Percentiles rank a stretch among this genome's conserved stretches.
These are phyloP conservation scores for Mortierella hygrophila DNA, from an alignment of 192 early-diverging fungal species.

Conservation along the genomic window DNA sequence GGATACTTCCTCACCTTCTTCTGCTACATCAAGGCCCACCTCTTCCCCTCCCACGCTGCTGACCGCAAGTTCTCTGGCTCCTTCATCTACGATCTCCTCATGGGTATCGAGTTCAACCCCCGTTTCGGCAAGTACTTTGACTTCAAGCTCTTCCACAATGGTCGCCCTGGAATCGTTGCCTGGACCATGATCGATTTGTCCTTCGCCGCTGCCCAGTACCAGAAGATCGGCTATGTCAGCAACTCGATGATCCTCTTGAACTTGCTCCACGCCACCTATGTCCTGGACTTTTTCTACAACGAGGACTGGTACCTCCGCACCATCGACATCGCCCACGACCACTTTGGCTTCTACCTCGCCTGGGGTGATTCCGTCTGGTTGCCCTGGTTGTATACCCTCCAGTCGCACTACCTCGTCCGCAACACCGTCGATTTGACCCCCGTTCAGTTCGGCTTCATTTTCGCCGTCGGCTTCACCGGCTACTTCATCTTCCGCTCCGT, in stretches of 20 bases:
- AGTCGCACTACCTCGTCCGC: slow-evolving; percentile 82
- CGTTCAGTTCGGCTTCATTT: slow-evolving; percentile 63
- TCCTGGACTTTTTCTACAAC: slow-evolving; percentile 85
- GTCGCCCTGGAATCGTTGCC: slow-evolving; percentile 86
- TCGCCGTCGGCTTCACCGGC: slow-evolving; percentile 70
- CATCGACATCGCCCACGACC: slow-evolving; percentile 88
- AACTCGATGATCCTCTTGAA: slow-evolving; percentile 87
- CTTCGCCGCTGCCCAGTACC: slow-evolving; percentile 83
- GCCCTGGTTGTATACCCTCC: slow-evolving; percentile 86
- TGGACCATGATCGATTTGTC: slow-evolving; percentile 87
- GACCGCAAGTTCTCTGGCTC: slow-evolving; percentile 85
- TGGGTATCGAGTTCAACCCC: slow-evolving; percentile 90
- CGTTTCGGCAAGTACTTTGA: slow-evolving; percentile 81
- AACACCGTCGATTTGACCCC: slow-evolving; percentile 76
- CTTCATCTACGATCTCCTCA: slow-evolving; percentile 80
- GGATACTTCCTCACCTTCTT: slow-evolving; percentile 84
- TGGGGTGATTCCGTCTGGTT: slow-evolving; percentile 89
- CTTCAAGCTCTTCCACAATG: slow-evolving; percentile 89
- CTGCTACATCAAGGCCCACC: slow-evolving; percentile 76
- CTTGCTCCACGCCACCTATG: slow-evolving; percentile 79
- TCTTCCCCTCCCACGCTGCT: slow-evolving; percentile 77
- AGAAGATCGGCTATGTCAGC: slow-evolving; percentile 78
- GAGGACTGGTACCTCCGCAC: slow-evolving; percentile 92
- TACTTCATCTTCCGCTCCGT: slow-evolving; percentile 87
- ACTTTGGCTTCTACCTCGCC: slow-evolving; percentile 88